phyloP scores from a whole-genome alignment of 148 eudicot genomes.

The Spergularia marina region DNA sequence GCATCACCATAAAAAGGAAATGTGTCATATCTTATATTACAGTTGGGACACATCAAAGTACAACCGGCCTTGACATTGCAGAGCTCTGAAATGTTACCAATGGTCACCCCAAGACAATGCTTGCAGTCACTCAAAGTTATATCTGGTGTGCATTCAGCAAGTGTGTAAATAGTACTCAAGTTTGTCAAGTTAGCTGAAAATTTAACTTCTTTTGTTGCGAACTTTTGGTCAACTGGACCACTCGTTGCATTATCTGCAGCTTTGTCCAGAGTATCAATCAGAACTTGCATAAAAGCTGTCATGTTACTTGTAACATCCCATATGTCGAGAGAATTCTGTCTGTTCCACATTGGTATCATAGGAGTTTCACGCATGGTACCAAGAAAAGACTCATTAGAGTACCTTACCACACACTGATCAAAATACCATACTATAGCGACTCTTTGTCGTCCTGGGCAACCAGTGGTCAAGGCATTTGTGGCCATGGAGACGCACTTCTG shows the following conservation, averaged over 20 bases:
- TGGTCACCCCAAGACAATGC: slow-evolving; percentile 18
- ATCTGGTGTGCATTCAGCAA: slow-evolving; percentile 31
- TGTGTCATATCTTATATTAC: slow-evolving; percentile 30
- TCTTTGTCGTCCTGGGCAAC: slow-evolving; percentile 33
- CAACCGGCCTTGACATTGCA: slow-evolving; percentile 33
- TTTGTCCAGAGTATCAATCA: slow-evolving; percentile 15
- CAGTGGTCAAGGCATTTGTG: slow-evolving; percentile 18
- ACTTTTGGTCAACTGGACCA: slow-evolving; percentile 16
- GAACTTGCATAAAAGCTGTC: slow-evolving; percentile 24
- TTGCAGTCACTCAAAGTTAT: slow-evolving; percentile 27
- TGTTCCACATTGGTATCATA: slow-evolving; percentile 40
- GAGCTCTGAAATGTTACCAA: slow-evolving; percentile 27
- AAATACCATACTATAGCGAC: slow-evolving; percentile 36
- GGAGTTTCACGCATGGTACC: slow-evolving; percentile 36
- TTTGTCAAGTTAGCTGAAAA: slow-evolving; percentile 24
- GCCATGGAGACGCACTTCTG: slow-evolving; percentile 24
- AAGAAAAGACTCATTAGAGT: slow-evolving; percentile 27
- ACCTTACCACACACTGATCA: slow-evolving; percentile 34
- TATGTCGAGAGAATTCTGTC: slow-evolving; percentile 26
- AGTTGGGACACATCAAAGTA: slow-evolving; percentile 33
- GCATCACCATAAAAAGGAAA: slow-evolving; percentile 26
- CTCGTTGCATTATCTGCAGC: slow-evolving; percentile 24
- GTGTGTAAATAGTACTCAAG: slow-evolving; percentile 24
- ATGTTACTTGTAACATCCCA: slow-evolving; percentile 28
- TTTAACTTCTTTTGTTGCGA: slow-evolving; percentile 20